Base-by-base conservation (phyloP, 805 yeast genomes). In the Suhomyces faveliae region DNA sequence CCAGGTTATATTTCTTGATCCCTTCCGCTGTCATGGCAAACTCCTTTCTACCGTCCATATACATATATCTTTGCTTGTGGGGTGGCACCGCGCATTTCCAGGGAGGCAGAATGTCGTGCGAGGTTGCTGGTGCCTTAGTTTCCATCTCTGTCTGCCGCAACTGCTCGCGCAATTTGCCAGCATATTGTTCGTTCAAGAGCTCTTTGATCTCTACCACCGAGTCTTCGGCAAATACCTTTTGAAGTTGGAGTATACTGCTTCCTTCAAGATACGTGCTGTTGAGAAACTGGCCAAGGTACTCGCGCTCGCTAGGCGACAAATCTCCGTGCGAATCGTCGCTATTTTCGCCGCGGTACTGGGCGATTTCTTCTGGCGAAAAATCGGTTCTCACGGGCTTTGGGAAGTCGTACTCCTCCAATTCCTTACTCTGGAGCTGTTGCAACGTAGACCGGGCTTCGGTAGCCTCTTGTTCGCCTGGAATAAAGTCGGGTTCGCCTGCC, bases 41-140 rank as follows among this genome's bases (percentile, higher is more conserved):
- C 4, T 64, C 50, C 10, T 74, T 61, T 47, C 71, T 70, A 3
- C 92, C 92, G 61, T 89, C 96, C 25, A 91, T 74, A 62, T 89
- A 92, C 73, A 89, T 64, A 61, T 77, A 94, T 52, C 97, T 73
- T 70, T 90, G 91, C 63, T 94, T 89, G 61, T 92, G 98, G 7
- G 97, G 94, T 7, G 99, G 98, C 42, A 86, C 79, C 0, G 97
- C 94, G 35, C 90, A 75, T 52, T 85, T 84, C 99, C 99, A 94
- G 6, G 96, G 96, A 42, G 64, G 71, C 8, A 61, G 45, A 0
- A 87, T 79, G 22, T 87, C 87, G 1, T 63, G 57, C 11, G 84
- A 75, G 0, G 59, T 65, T 29, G 68, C 67, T 4, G 96, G 96
- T 60, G 82, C 79, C 24, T 71, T 66, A 44, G 73, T 75, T 41